Conservation (phyloP, 176 grass and related monocot genomes). For the Eleusine coracana region DNA sequence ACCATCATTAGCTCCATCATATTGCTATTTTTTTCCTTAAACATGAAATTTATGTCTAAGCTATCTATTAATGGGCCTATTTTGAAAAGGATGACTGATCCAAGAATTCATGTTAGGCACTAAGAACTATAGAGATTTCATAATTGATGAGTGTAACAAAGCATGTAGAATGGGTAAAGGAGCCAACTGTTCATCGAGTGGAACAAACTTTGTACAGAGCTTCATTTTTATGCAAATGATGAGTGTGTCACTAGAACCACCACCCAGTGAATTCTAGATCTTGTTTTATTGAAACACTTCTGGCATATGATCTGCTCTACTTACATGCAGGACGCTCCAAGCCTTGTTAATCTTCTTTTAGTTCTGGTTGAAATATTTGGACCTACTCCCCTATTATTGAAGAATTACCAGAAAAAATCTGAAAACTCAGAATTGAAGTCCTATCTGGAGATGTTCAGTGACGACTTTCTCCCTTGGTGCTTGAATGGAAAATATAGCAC, state of each 20-base stretch:
- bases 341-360: constrained; percentile 67
- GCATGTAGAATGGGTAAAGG: background rate
- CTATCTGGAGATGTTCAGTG: constrained; percentile 69
- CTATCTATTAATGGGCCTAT: background rate
- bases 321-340: constrained; percentile 60
- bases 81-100: background rate
- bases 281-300: background rate
- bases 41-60: background rate
- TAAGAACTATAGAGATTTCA: constrained; percentile 17
- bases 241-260: background rate
- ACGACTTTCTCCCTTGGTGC: constrained; percentile 85
- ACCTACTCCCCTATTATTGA: constrained; percentile 53
- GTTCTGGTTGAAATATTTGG: constrained; percentile 74
- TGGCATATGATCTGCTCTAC: background rate
- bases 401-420: constrained; percentile 38
- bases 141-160: background rate
- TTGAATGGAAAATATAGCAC: constrained; percentile 61
- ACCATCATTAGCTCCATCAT: background rate
- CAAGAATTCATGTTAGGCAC: background rate
- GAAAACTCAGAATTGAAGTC: constrained; percentile 49
- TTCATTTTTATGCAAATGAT: background rate
- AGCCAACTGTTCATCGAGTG: background rate
- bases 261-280: background rate
- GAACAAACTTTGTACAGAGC: constrained; percentile 11
- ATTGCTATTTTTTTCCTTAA: constrained; percentile 14